Percentiles rank a stretch among this genome's conserved stretches.
phyloP scores from a whole-genome alignment of 2,329 filamentous ascomycete species.

The Alternaria angustiovoidea region DNA sequence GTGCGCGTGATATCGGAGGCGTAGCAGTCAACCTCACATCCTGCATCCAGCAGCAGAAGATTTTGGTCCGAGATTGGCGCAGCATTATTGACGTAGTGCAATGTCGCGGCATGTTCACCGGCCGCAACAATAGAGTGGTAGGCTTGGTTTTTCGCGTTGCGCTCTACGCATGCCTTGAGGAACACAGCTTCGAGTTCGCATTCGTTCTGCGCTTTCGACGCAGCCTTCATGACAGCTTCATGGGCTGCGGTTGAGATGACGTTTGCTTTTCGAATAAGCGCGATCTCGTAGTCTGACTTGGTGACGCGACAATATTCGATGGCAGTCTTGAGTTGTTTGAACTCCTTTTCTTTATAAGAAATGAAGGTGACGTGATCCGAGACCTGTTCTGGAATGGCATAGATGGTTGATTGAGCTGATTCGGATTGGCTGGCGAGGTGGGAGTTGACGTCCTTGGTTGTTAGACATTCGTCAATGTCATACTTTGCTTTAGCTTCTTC shows the following conservation, averaged over 20 bases:
- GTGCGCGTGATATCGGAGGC: slow-evolving; percentile 77
- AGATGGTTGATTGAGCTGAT: slow-evolving; percentile 63
- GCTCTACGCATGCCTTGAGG: slow-evolving; percentile 75
- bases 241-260: slow-evolving; percentile 81
- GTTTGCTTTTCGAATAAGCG: slow-evolving; percentile 81
- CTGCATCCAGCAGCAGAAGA: slow-evolving; percentile 85
- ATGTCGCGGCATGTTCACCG: slow-evolving; percentile 80
- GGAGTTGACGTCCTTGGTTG: slow-evolving; percentile 77
- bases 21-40: slow-evolving; percentile 63
- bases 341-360: slow-evolving; percentile 71
- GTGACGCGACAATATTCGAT: slow-evolving; percentile 83
- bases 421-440: slow-evolving; percentile 67
- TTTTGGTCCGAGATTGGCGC: slow-evolving; percentile 65
- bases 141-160: slow-evolving; percentile 81
- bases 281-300: slow-evolving; percentile 87
- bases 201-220: slow-evolving; percentile 75
- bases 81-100: slow-evolving; percentile 77
- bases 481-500: slow-evolving; percentile 77
- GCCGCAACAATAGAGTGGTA: slow-evolving; percentile 87
- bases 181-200: slow-evolving; percentile 84
- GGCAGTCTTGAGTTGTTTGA: slow-evolving; percentile 63
- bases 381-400: slow-evolving; percentile 81
- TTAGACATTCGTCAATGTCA: slow-evolving; percentile 73
- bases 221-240: slow-evolving; percentile 70
- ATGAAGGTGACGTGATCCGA: slow-evolving; percentile 76